These are phyloP conservation scores for Blumeria graminis DNA, from an alignment of 2,329 filamentous ascomycete genomes.

Conservation along the genomic window DNA sequence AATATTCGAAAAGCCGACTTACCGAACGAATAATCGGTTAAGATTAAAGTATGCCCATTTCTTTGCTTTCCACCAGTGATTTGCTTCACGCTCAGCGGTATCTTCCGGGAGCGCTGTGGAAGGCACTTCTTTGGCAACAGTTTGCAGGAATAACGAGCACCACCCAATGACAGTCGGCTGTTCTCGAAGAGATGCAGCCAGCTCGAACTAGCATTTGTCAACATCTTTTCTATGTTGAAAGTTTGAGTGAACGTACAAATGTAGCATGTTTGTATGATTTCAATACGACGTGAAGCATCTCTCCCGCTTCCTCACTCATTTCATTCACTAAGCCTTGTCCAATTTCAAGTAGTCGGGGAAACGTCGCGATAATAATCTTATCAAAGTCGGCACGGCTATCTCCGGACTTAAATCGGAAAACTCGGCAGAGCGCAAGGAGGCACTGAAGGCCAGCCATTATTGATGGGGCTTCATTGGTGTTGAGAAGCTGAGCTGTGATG, in stretches of 20 bases:
- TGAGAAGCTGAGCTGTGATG: slow-evolving; percentile 70
- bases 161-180: slow-evolving; percentile 74
- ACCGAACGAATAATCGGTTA: slow-evolving; percentile 86
- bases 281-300: slow-evolving; percentile 85
- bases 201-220: slow-evolving; percentile 43
- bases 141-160: slow-evolving; percentile 85
- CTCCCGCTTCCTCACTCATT: slow-evolving; percentile 77
- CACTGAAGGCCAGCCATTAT: slow-evolving; percentile 90
- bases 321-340: slow-evolving; percentile 76
- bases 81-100: slow-evolving; percentile 63
- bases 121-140: slow-evolving; percentile 67
- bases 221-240: slow-evolving; percentile 9
- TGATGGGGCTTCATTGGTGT: slow-evolving; percentile 62
- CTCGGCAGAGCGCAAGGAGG: slow-evolving; percentile 77
- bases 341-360: slow-evolving; percentile 67
- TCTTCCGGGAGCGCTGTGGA: slow-evolving; percentile 56
- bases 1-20: slow-evolving; percentile 12
- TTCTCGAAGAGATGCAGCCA: slow-evolving; percentile 52
- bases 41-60: slow-evolving; percentile 98
- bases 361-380: slow-evolving; percentile 76
- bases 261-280: slow-evolving; percentile 98
- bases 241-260: slow-evolving; percentile 38
- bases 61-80: slow-evolving; percentile 99
- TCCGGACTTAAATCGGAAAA: slow-evolving; percentile 74
- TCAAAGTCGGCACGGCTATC: slow-evolving; percentile 74